A percentile compares a stretch with the other conserved stretches of the same genome.
Evolutionary conservation across 2,329 filamentous ascomycete species (phyloP).

Genomic region (Grosmannia huntii): DNA sequence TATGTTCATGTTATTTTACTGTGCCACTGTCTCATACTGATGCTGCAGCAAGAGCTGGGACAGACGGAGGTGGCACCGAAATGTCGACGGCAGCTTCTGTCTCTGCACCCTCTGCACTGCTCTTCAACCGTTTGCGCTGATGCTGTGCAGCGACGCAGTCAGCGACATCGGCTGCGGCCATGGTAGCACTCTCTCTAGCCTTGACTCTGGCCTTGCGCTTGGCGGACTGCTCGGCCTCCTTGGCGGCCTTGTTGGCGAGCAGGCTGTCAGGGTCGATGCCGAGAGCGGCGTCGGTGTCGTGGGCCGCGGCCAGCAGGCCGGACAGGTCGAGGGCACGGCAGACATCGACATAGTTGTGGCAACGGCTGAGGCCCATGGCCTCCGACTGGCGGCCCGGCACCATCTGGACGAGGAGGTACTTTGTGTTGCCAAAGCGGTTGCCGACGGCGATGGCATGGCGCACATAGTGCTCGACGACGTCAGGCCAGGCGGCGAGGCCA

Average conservation of each 20-base stretch:
- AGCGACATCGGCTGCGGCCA: not conserved
- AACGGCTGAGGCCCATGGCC: conserved; percentile 47
- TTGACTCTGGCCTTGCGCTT: conserved; percentile 22
- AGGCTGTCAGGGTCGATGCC: conserved; percentile 35
- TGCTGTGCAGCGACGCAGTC: not conserved
- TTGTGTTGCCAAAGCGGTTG: conserved; percentile 86
- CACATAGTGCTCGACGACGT: conserved; percentile 67
- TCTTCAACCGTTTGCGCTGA: not conserved
- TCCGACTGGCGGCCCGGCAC: conserved; percentile 64
- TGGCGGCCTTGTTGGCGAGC: conserved; percentile 25
- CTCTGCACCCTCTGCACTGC: not conserved
- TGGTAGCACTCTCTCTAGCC: conserved; percentile 3
- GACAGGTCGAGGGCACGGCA: conserved; percentile 54
- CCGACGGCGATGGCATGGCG: conserved; percentile 60
- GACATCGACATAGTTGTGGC: conserved; percentile 59
- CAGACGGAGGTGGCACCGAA: not conserved
- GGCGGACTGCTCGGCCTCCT: conserved; percentile 19
- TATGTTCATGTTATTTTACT: not conserved
- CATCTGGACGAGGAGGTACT: conserved; percentile 76
- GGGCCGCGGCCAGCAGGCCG: conserved; percentile 46
- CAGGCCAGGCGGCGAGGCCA: conserved; percentile 59
- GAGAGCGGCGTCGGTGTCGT: conserved; percentile 50
- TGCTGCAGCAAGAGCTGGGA: not conserved
- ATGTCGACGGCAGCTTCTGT: not conserved
- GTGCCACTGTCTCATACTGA: not conserved